Evolutionary conservation across 306 rosid species (phyloP).

Genomic region (Glycine tomentella): DNA sequence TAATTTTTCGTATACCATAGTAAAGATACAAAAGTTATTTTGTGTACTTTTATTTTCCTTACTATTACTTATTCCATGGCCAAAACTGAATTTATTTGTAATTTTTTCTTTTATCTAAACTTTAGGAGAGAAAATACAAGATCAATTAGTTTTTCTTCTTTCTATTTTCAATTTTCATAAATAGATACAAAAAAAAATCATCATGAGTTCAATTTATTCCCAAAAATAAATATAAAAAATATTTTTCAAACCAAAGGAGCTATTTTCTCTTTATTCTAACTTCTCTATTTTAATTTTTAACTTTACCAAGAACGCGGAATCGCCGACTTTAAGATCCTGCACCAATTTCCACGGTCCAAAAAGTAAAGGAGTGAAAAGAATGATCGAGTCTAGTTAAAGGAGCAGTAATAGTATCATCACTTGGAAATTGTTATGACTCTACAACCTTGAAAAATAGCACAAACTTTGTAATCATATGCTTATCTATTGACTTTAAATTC

Average conservation of each 20-base stretch:
- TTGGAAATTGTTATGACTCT: constrained; percentile 4
- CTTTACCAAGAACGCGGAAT: background rate
- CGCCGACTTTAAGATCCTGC: background rate
- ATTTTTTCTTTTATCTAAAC: background rate
- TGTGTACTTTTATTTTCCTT: too few relatives aligned
- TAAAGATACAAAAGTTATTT: too few relatives aligned
- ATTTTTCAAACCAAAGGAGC: background rate
- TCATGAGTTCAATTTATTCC: background rate
- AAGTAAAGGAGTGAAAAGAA: background rate
- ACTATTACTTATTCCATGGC: too few relatives aligned
- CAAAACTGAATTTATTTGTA: too few relatives aligned
- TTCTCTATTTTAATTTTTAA: background rate
- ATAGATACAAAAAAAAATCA: background rate
- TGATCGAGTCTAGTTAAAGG: background rate
- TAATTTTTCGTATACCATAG: too few relatives aligned
- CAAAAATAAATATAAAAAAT: background rate
- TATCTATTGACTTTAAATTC: constrained; percentile 13
- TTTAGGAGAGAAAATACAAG: background rate
- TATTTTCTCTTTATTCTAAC: background rate
- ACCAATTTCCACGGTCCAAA: background rate
- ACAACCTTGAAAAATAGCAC: background rate
- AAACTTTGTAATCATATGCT: background rate
- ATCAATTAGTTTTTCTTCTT: background rate
- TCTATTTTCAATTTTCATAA: background rate
- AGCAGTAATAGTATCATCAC: background rate